These are phyloP conservation scores for Plantago major DNA, from an alignment of 257 asterid species.

Conservation along the genomic window DNA sequence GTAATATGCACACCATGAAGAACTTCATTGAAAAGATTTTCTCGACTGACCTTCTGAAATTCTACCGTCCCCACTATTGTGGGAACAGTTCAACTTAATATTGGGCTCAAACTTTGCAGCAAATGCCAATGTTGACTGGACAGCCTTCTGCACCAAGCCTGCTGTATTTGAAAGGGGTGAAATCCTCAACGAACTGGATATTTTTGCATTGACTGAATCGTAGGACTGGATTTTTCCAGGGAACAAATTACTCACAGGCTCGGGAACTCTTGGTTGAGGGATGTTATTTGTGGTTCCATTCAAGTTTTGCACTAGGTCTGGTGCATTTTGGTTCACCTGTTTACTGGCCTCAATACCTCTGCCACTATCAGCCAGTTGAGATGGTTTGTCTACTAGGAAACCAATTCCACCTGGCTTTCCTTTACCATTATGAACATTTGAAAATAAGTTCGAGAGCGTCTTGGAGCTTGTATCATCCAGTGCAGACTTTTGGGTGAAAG, in stretches of 20 bases:
- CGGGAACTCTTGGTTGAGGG: conserved; percentile 23
- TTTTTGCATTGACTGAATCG: conserved; percentile 1
- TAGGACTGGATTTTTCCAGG: conserved; percentile 18
- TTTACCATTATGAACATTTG: conserved; percentile 22
- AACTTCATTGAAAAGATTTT: not conserved
- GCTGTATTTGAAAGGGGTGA: conserved; percentile 40
- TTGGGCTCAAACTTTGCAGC: conserved; percentile 68
- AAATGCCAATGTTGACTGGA: conserved; percentile 63
- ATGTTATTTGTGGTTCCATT: conserved; percentile 17
- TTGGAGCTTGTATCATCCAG: conserved; percentile 35
- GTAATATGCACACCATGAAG: not conserved
- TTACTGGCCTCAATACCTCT: conserved; percentile 19
- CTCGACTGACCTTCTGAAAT: conserved; percentile 13
- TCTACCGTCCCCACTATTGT: conserved; percentile 23
- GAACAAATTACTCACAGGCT: conserved; percentile 32
- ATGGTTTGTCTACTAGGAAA: conserved; percentile 16
- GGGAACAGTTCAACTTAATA: conserved; percentile 34
- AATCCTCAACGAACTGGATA: conserved; percentile 31
- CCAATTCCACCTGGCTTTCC: conserved; percentile 29
- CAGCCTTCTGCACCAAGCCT: conserved; percentile 50
- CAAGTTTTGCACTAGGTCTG: conserved; percentile 5
- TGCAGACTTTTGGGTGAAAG: conserved; percentile 52
- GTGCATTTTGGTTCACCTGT: conserved; percentile 25
- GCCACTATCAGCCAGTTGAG: conserved; percentile 18
- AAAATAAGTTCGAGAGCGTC: conserved; percentile 27